Evolutionary conservation across 1,284 basidiomycete species (phyloP), one percentile per base, ranked within the genome.

Genomic region (Fomitopsis betulina): DNA sequence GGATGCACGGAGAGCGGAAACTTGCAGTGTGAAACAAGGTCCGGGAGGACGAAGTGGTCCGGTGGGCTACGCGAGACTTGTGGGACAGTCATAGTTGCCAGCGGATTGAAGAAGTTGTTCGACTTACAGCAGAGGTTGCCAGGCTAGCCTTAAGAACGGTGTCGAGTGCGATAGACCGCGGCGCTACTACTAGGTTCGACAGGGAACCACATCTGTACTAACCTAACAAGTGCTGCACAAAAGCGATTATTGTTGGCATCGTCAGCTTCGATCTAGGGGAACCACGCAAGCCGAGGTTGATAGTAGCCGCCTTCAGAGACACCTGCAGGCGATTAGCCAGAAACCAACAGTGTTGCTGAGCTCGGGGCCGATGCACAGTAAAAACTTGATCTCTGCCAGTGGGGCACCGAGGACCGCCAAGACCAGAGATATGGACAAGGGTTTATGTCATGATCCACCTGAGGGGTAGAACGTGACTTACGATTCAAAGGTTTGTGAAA

Each of bases 11-110:
- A 64, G 12, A 84, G 76, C 13, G 79, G 75, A 69, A 85, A 88
- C 27, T 69, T 74, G 66, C 85, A 89, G 62, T 85, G 79, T 0
- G 78, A 77, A 42, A 87, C 76, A 58, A 89, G 81, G 70, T 89
- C 85, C 39, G 86, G 86, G 57, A 89, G 79, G 58, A 82, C 71
- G 70, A 87, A 86, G 42, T 61, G 59, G 45, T 59, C 56, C 13
- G 65, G 57, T 8, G 49, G n/a, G n/a, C 23, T 21, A 5, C n/a
- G n/a, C 17, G 32, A 35, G n/a, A 13, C n/a, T 27, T 51, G 32
- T 33, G 49, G 19, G 21, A 51, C 12, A 10, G 49, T 51, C 49
- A 51, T 51, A 32, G 35, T 37, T 12, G 49, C 17, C 6, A 19
- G 21, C 32, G 30, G n/a, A 17, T n/a, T 17, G 49, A 37, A 50